Conservation (phyloP, 495 filamentous ascomycete species). For the Penicillium argentinense region DNA sequence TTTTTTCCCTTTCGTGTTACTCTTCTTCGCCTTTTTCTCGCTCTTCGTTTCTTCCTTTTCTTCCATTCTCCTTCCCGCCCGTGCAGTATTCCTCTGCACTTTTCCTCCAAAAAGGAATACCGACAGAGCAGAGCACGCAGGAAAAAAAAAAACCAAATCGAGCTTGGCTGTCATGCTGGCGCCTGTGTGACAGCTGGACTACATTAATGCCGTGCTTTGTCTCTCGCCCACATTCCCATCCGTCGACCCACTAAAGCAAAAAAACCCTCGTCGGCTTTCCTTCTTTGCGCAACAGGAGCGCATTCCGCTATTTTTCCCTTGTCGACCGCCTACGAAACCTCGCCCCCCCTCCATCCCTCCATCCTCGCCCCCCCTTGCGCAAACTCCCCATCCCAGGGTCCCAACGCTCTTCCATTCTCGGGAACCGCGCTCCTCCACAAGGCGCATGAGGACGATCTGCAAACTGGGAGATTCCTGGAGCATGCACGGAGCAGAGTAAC, state of each 20-base stretch:
- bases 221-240: conserved; percentile 43
- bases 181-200: conserved; percentile 47
- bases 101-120: conserved; percentile 11
- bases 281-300: conserved; percentile 37
- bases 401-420: conserved; percentile 32
- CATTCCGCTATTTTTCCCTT: conserved; percentile 36
- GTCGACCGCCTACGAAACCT: conserved; percentile 7
- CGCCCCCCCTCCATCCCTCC: conserved; percentile 20
- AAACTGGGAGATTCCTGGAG: conserved; percentile 48
- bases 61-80: conserved; percentile 17
- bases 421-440: conserved; percentile 30
- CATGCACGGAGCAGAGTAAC: conserved; percentile 52
- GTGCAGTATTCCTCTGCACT: conserved; percentile 11
- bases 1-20: conserved; percentile 3
- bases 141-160: conserved; percentile 17
- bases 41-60: conserved; percentile 9
- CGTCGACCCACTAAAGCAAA: conserved; percentile 37
- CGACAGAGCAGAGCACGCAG: conserved; percentile 6
- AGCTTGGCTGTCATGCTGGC: conserved; percentile 41
- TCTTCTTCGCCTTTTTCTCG: conserved; percentile 8
- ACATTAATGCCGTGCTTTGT: conserved; percentile 44
- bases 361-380: conserved; percentile 40
- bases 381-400: conserved; percentile 34
- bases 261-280: conserved; percentile 25
- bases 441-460: conserved; percentile 47